phyloP scores from a whole-genome alignment of 75 land plant genomes.

The Pinus tabuliformis region DNA sequence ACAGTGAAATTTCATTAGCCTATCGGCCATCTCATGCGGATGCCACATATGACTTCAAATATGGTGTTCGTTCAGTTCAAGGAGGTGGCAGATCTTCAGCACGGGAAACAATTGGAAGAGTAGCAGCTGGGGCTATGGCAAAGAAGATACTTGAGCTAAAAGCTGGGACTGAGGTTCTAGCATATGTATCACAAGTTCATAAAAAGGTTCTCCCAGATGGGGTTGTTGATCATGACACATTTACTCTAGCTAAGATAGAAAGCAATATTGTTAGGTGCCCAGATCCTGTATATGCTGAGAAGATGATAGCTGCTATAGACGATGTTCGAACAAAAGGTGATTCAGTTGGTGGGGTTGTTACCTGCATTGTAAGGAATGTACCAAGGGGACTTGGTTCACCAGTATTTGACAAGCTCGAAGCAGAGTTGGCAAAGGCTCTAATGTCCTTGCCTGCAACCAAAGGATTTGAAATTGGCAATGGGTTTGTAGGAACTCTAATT shows the following conservation, averaged over 20 bases:
- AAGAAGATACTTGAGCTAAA: slow-evolving; percentile 75
- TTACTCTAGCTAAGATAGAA: slow-evolving; percentile 88
- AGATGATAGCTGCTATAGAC: slow-evolving; percentile 99
- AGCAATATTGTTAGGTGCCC: slow-evolving; percentile 96
- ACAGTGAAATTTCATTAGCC: slow-evolving; percentile 87
- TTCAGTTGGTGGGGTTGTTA: slow-evolving; percentile 98
- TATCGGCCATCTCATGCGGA: slow-evolving; percentile 99
- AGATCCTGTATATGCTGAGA: slow-evolving; percentile 77
- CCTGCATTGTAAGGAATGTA: slow-evolving; percentile 88
- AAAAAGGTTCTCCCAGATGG: slow-evolving; percentile 87
- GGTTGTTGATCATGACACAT: slow-evolving; percentile 67
- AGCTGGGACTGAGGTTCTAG: slow-evolving; percentile 87
- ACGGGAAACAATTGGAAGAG: slow-evolving; percentile 98
- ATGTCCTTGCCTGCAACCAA: slow-evolving; percentile 98
- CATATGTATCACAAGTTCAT: slow-evolving; percentile 96
- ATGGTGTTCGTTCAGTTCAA: slow-evolving; percentile 94
- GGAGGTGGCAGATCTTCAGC: slow-evolving; percentile 99
- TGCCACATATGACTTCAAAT: slow-evolving; percentile 98
- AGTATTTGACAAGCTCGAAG: slow-evolving; percentile 99
- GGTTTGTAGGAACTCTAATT: slow-evolving; percentile 85
- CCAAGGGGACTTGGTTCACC: slow-evolving; percentile 97
- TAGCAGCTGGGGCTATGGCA: slow-evolving; percentile 94
- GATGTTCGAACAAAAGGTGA: slow-evolving; percentile 84
- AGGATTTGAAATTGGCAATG: slow-evolving; percentile 99
- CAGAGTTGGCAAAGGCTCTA: slow-evolving; percentile 93